Conservation (phyloP, 176 grass and related monocot species). For the Juncus effusus region DNA sequence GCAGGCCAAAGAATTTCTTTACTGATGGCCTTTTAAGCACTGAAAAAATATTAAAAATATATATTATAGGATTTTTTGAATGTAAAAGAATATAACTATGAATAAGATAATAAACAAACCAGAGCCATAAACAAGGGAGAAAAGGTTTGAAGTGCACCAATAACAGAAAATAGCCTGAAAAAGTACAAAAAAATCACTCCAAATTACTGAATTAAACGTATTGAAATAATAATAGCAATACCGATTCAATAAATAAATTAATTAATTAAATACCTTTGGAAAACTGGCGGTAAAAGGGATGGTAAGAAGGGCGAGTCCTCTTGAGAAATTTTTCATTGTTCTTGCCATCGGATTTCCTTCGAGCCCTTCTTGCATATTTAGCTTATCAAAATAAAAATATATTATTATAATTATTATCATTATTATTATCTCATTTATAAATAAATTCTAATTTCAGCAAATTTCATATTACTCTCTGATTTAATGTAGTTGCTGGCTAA, state of each 20-base stretch:
- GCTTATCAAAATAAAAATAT: conserved; percentile 30
- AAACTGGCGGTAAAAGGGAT: conserved; percentile 84
- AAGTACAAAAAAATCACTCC: conserved; percentile 6
- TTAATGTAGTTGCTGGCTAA: too few species aligned
- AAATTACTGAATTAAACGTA: conserved; percentile 15
- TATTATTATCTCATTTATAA: conserved; percentile 6
- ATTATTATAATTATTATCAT: background rate
- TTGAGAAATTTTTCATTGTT: conserved; percentile 79
- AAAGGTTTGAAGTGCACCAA: conserved; percentile 90
- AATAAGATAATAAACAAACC: conserved; percentile 53
- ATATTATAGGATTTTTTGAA: background rate
- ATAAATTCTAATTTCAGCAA: conserved; percentile 7
- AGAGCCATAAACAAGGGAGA: conserved; percentile 59
- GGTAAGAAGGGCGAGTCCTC: conserved; percentile 68
- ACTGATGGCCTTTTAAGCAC: conserved; percentile 43
- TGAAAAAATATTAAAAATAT: conserved; percentile 27
- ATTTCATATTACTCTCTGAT: too few species aligned
- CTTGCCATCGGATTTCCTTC: conserved; percentile 59
- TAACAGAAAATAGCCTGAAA: conserved; percentile 86
- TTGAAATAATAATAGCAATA: conserved; percentile 2
- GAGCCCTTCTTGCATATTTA: conserved; percentile 95
- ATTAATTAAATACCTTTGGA: conserved; percentile 64
- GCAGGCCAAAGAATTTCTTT: conserved; percentile 59
- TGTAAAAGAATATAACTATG: background rate
- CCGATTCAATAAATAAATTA: background rate